Conservation (phyloP, 1,284 basidiomycete species). For the Moesziomyces globuligerus region DNA sequence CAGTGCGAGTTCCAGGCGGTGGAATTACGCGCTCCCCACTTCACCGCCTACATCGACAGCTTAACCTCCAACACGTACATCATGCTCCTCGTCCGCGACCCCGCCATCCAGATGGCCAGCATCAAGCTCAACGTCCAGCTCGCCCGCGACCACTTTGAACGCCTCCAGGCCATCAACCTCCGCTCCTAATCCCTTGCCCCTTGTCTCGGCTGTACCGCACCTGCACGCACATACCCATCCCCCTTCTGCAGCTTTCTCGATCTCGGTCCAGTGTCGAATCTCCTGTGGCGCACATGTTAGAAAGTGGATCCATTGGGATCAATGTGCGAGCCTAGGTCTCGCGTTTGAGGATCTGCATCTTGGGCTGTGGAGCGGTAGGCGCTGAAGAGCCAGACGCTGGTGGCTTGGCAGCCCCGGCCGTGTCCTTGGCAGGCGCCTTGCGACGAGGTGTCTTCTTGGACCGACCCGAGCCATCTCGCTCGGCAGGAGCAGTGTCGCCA, state of each 20-base stretch:
- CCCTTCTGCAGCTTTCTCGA: too few relatives aligned
- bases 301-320: background rate
- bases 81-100: conserved; percentile 86
- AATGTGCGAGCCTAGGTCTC: conserved; percentile 3
- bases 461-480: background rate
- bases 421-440: conserved; percentile 1
- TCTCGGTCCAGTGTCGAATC: background rate
- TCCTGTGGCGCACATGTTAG: background rate
- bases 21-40: conserved; percentile 69
- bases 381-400: background rate
- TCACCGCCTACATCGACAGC: conserved; percentile 91
- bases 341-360: conserved; percentile 34
- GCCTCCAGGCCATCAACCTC: conserved; percentile 63
- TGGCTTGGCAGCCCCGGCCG: background rate
- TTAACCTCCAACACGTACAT: conserved; percentile 95
- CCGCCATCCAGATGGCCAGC: conserved; percentile 84
- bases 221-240: conserved; percentile 12
- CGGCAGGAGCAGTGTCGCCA: background rate
- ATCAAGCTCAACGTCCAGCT: conserved; percentile 83
- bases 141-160: conserved; percentile 80
- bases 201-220: too few relatives aligned
- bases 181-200: conserved; percentile 11
- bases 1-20: conserved; percentile 61
- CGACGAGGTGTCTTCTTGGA: conserved; percentile 3
- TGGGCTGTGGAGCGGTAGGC: conserved; percentile 4